These are phyloP conservation scores for Capsicum pubescens DNA, from an alignment of 257 asterid species.

Conservation along the genomic window DNA sequence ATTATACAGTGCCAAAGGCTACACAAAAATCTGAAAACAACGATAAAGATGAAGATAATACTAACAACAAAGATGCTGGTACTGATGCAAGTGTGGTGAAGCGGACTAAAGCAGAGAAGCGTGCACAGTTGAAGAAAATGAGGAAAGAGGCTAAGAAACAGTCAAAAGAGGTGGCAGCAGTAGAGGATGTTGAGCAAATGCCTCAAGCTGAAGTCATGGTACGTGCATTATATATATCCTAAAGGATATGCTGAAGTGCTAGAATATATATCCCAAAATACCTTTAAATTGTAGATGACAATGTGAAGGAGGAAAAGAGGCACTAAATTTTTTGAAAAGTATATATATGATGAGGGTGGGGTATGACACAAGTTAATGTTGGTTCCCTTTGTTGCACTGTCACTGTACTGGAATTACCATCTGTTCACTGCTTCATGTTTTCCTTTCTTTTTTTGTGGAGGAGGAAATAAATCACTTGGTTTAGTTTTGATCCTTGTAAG, in stretches of 20 bases:
- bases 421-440: background rate
- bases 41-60: slow-evolving; percentile 48
- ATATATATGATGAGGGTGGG: slow-evolving; percentile 14
- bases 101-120: slow-evolving; percentile 79
- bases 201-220: slow-evolving; percentile 89
- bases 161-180: slow-evolving; percentile 49
- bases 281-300: slow-evolving; percentile 3
- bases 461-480: slow-evolving; percentile 26
- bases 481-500: background rate
- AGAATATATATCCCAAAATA: background rate
- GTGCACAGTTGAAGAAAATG: slow-evolving; percentile 67
- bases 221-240: slow-evolving; percentile 26
- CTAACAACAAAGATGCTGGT: slow-evolving; percentile 38
- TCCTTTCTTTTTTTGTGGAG: background rate
- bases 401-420: background rate
- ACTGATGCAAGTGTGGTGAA: slow-evolving; percentile 45
- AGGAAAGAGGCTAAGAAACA: slow-evolving; percentile 92
- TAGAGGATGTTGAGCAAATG: slow-evolving; percentile 57
- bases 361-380: background rate
- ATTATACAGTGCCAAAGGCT: slow-evolving; percentile 51
- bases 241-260: slow-evolving; percentile 9
- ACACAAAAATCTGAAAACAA: slow-evolving; percentile 52
- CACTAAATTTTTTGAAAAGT: background rate
- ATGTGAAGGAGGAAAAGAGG: background rate
- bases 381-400: slow-evolving; percentile 22